These are phyloP conservation scores for Sclerotinia nivalis DNA, from an alignment of 2,329 filamentous ascomycete species.

Conservation along the genomic window DNA sequence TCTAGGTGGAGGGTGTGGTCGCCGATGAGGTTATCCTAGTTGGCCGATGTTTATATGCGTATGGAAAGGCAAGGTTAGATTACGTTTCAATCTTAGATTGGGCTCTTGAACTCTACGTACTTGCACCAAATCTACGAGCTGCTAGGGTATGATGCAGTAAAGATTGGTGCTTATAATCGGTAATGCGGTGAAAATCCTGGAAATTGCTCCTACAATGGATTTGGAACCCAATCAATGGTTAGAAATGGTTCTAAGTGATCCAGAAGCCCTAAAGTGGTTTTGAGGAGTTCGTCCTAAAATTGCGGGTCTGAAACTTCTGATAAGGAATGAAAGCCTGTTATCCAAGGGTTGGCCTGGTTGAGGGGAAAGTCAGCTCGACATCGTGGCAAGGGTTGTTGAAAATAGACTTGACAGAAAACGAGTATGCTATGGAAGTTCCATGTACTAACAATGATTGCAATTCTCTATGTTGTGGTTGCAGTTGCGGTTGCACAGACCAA, in stretches of 20 bases:
- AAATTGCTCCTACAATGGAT: not conserved
- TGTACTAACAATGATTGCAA: conserved; percentile 13
- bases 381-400: conserved; percentile 1
- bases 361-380: conserved; percentile 10
- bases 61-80: not conserved
- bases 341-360: not conserved
- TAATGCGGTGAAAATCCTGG: conserved; percentile 11
- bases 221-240: not conserved
- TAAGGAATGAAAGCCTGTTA: not conserved
- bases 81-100: conserved; percentile 15
- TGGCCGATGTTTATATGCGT: not conserved
- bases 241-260: not conserved
- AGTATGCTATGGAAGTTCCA: not conserved
- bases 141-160: conserved; percentile 5
- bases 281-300: not conserved
- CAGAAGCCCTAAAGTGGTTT: not conserved
- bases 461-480: conserved; percentile 12
- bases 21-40: conserved; percentile 13
- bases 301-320: not conserved
- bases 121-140: conserved; percentile 5
- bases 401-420: conserved; percentile 1
- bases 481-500: conserved; percentile 9
- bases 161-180: conserved; percentile 2
- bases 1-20: not conserved
- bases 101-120: conserved; percentile 16